Evolutionary conservation across 2,329 filamentous ascomycete genomes (phyloP).

Genomic region (Cryphonectria naterciae): DNA sequence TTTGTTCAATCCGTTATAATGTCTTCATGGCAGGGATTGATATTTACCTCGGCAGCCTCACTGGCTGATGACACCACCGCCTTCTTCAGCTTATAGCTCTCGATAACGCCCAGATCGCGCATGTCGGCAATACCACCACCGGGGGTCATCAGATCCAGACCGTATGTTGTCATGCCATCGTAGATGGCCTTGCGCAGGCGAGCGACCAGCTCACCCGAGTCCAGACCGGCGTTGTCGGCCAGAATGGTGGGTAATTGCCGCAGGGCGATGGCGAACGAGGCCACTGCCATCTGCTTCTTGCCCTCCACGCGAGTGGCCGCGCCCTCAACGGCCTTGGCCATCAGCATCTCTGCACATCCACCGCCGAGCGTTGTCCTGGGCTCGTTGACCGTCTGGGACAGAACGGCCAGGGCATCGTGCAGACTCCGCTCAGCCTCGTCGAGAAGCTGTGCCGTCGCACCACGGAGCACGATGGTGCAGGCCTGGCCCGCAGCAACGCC

Average conservation of each 20-base stretch:
- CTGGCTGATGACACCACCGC: constrained; percentile 97
- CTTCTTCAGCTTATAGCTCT: constrained; percentile 98
- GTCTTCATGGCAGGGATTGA: background rate
- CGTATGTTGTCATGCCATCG: constrained; percentile 89
- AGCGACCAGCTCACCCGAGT: constrained; percentile 91
- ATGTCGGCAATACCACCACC: constrained; percentile 95
- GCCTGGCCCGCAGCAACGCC: constrained; percentile 92
- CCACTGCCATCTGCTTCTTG: constrained; percentile 94
- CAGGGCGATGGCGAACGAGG: constrained; percentile 85
- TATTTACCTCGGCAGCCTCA: constrained; percentile 89
- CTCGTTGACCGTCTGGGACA: constrained; percentile 95
- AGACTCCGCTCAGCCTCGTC: constrained; percentile 96
- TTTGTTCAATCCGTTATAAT: constrained; percentile 33
- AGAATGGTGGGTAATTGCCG: constrained; percentile 95
- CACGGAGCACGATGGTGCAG: constrained; percentile 94
- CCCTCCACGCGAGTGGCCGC: constrained; percentile 92
- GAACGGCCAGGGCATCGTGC: constrained; percentile 92
- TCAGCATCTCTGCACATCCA: constrained; percentile 97
- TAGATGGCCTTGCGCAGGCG: constrained; percentile 93
- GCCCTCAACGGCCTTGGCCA: constrained; percentile 96
- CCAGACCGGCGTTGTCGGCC: constrained; percentile 94
- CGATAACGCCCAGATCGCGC: constrained; percentile 91
- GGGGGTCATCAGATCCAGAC: constrained; percentile 84
- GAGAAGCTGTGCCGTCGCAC: constrained; percentile 93
- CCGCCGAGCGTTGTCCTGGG: constrained; percentile 92